A percentile compares a stretch with the other conserved stretches of the same genome.
Evolutionary conservation across 2,329 filamentous ascomycete genomes (phyloP).

Genomic region (Zymoseptoria crescenta): DNA sequence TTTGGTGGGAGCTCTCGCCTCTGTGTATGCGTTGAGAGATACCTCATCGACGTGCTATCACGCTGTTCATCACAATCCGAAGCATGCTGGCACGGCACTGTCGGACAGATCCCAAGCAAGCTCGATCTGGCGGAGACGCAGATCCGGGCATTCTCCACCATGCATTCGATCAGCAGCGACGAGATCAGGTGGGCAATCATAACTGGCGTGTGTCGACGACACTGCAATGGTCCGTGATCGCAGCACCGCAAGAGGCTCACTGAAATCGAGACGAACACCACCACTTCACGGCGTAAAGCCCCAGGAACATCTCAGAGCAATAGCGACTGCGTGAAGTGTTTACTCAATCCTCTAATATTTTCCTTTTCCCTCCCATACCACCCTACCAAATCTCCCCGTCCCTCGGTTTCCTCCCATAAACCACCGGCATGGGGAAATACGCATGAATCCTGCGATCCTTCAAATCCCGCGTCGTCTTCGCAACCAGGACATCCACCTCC

Average conservation of each 20-base stretch:
- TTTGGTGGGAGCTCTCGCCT: too few relatives aligned
- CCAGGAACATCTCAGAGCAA: not conserved
- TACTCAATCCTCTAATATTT: not conserved
- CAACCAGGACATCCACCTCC: conserved; percentile 38
- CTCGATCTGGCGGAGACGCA: too few relatives aligned
- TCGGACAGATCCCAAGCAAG: too few relatives aligned
- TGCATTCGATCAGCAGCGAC: too few relatives aligned
- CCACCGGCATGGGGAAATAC: conserved; percentile 33
- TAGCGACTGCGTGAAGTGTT: too few relatives aligned
- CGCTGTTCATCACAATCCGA: too few relatives aligned
- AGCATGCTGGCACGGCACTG: too few relatives aligned
- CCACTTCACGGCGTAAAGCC: too few relatives aligned
- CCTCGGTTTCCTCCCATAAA: conserved; percentile 28
- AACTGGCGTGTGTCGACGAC: not conserved
- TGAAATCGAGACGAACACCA: not conserved
- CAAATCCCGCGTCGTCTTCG: conserved; percentile 28
- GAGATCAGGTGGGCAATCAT: not conserved
- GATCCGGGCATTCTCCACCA: too few relatives aligned
- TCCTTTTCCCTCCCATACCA: not conserved
- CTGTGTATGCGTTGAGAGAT: too few relatives aligned
- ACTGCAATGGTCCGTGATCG: not conserved
- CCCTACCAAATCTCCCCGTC: conserved; percentile 5
- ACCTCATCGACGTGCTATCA: too few relatives aligned
- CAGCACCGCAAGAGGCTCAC: not conserved
- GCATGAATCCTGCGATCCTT: conserved; percentile 30